Conservation (phyloP, 306 rosid genomes). For the Prunus fruticosa region DNA sequence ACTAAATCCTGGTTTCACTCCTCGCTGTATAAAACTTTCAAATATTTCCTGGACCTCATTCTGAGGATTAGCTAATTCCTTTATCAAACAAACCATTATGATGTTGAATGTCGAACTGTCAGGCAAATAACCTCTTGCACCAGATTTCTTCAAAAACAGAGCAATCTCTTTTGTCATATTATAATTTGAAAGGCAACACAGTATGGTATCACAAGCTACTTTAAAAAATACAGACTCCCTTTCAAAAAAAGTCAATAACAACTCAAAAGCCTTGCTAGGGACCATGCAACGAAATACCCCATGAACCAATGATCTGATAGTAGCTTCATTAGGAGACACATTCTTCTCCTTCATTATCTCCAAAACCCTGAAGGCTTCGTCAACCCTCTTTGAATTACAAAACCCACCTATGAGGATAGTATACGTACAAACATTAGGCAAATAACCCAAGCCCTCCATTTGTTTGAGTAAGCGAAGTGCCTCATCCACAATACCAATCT, state of each 20-base stretch:
- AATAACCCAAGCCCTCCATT: constrained; percentile 62
- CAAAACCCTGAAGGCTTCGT: constrained; percentile 61
- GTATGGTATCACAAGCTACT: constrained; percentile 58
- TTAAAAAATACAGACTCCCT: constrained; percentile 37
- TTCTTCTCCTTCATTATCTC: constrained; percentile 66
- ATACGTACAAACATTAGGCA: constrained; percentile 75
- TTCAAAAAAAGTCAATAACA: constrained; percentile 47
- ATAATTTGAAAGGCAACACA: constrained; percentile 58
- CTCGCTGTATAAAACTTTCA: constrained; percentile 41
- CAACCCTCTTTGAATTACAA: constrained; percentile 67
- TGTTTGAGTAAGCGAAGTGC: constrained; percentile 73
- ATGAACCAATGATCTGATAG: constrained; percentile 73
- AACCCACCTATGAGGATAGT: constrained; percentile 78
- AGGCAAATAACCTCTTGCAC: constrained; percentile 56
- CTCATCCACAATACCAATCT: constrained; percentile 75
- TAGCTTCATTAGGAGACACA: constrained; percentile 64
- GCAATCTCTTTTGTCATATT: constrained; percentile 55
- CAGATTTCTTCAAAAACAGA: constrained; percentile 42
- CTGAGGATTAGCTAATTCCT: constrained; percentile 39
- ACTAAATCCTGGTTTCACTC: constrained; percentile 53
- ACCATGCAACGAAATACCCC: constrained; percentile 64
- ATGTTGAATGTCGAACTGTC: constrained; percentile 53
- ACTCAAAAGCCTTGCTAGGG: constrained; percentile 57
- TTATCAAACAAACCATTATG: constrained; percentile 61
- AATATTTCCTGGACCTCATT: constrained; percentile 47